These are phyloP conservation scores for Lactifluus volemus DNA, from an alignment of 768 basidiomycete species.

Conservation along the genomic window DNA sequence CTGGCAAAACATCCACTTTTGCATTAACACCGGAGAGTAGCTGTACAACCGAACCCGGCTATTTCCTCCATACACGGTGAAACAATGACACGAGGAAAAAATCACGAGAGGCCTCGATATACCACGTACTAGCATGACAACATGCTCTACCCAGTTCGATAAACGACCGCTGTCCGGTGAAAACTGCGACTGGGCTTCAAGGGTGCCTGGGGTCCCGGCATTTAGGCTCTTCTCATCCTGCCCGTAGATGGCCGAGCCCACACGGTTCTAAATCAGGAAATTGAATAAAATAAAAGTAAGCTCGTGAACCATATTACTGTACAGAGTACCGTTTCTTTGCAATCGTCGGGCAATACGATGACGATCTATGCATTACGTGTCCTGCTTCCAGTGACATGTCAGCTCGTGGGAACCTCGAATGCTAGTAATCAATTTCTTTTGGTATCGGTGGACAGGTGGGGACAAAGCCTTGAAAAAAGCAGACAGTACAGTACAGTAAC, in stretches of 20 bases:
- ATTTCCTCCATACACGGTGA: slow-evolving; percentile 2
- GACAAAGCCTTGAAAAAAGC: background rate
- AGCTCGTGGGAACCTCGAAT: background rate
- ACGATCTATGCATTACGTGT: background rate
- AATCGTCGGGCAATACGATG: background rate
- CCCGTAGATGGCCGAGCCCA: slow-evolving; percentile 5
- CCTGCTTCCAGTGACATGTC: background rate
- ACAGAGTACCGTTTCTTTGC: background rate
- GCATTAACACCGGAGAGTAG: background rate
- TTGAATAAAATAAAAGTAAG: background rate
- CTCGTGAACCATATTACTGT: background rate
- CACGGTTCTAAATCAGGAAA: background rate
- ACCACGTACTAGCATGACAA: background rate
- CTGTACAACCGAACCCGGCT: background rate
- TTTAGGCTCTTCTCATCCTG: background rate
- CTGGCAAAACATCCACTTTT: background rate
- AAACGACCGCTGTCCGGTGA: background rate
- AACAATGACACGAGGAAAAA: background rate
- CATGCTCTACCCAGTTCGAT: background rate
- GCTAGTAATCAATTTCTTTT: background rate
- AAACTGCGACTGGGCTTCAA: background rate
- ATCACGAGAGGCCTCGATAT: background rate
- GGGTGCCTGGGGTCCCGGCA: slow-evolving; percentile 8
- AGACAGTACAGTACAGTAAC: background rate
- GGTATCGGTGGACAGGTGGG: background rate